Evolutionary conservation across 768 basidiomycete species (phyloP).

Genomic region (Tulasnella sp.): DNA sequence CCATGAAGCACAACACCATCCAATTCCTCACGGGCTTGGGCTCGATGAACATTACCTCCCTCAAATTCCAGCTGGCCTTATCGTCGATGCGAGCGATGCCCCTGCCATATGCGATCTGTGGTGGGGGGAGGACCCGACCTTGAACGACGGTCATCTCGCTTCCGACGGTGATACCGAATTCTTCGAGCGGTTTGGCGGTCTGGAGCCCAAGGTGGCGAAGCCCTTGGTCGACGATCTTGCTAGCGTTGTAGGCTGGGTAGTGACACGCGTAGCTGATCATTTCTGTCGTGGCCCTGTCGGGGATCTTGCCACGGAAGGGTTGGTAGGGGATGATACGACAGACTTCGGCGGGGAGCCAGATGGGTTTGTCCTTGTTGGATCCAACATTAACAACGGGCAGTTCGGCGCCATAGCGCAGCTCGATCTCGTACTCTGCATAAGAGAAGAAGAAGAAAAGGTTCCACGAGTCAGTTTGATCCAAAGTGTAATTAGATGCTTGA

Average conservation of each 20-base stretch:
- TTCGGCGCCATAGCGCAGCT: conserved; percentile 23
- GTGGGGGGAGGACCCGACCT: conserved; percentile 50
- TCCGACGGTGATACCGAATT: conserved; percentile 49
- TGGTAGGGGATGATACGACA: conserved; percentile 48
- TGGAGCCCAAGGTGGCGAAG: conserved; percentile 40
- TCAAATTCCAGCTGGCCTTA: conserved; percentile 63
- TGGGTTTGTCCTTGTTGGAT: conserved; percentile 29
- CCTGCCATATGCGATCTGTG: conserved; percentile 42
- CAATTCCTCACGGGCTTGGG: conserved; percentile 50
- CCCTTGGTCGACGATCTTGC: conserved; percentile 46
- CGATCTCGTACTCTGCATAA: conserved; percentile 5
- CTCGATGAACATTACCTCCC: conserved; percentile 48
- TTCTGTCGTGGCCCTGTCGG: conserved; percentile 46
- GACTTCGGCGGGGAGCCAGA: conserved; percentile 55
- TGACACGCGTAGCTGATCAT: conserved; percentile 67
- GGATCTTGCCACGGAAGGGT: conserved; percentile 45
- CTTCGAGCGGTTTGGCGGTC: conserved; percentile 28
- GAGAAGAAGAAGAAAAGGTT: conserved; percentile 3
- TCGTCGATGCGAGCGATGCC: conserved; percentile 32
- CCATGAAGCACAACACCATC: conserved; percentile 58
- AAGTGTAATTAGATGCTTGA: background rate
- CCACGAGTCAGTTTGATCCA: no score
- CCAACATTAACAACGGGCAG: conserved; percentile 52
- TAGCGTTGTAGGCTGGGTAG: conserved; percentile 47
- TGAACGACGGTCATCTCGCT: conserved; percentile 52